phyloP scores from a whole-genome alignment of 345 rosid species.

The Toxicodendron radicans region DNA sequence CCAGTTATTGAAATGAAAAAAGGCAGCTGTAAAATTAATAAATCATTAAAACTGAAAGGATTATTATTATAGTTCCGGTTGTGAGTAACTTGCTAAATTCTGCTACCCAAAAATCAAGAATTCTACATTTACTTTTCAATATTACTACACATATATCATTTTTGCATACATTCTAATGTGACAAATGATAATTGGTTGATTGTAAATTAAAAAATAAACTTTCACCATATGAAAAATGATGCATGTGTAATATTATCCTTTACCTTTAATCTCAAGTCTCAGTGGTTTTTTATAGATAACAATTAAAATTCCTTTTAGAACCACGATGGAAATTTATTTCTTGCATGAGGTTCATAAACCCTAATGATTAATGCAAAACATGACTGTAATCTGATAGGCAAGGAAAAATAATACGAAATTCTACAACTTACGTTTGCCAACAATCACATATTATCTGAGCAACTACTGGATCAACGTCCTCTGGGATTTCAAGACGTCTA shows the following conservation, averaged over 20 bases:
- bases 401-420: conserved; percentile 5
- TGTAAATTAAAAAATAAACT: too few relatives aligned
- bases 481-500: conserved; percentile 83
- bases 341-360: background rate
- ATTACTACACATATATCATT: too few relatives aligned
- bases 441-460: conserved; percentile 82
- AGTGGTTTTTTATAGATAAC: too few relatives aligned
- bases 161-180: too few relatives aligned
- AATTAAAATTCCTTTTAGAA: background rate
- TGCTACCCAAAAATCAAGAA: background rate
- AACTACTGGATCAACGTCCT: conserved; percentile 60
- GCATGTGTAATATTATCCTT: too few relatives aligned
- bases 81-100: background rate
- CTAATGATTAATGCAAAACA: background rate
- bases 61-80: too few relatives aligned
- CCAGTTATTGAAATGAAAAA: background rate
- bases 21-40: background rate
- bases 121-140: background rate
- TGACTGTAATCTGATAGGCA: background rate
- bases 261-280: background rate
- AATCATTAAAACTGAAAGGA: background rate
- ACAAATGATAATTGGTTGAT: too few relatives aligned
- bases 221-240: too few relatives aligned
- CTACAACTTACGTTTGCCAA: conserved; percentile 77
- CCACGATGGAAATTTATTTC: background rate